Evolutionary conservation across 352 stramenopile genomes (phyloP).

Genomic region (Elongisporangium prolatum): DNA sequence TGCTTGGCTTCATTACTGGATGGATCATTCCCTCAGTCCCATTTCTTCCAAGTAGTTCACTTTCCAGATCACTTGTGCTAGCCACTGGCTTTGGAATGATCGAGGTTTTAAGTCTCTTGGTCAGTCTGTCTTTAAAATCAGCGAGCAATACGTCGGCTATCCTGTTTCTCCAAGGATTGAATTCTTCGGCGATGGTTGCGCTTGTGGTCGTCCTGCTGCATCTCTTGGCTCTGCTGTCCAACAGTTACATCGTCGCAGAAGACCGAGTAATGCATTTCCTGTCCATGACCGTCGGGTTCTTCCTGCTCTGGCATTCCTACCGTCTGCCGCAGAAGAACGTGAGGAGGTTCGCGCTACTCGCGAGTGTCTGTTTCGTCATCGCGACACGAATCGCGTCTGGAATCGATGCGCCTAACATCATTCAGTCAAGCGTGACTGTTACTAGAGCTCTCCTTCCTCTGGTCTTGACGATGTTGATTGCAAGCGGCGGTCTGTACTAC

Average conservation of each 20-base stretch:
- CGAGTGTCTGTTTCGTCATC: constrained; percentile 22
- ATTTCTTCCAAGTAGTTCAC: constrained; percentile 6
- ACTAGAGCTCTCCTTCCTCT: constrained; percentile 34
- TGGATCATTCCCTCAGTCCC: constrained; percentile 8
- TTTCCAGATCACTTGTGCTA: constrained; percentile 7
- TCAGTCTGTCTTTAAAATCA: neutral
- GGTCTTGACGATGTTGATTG: constrained; percentile 11
- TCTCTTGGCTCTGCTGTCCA: constrained; percentile 63
- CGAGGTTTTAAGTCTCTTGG: neutral
- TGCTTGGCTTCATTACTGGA: constrained; percentile 1
- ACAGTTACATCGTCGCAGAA: constrained; percentile 86
- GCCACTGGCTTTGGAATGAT: constrained; percentile 3
- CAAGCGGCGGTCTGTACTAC: neutral
- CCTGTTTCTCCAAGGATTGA: neutral
- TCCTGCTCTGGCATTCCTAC: constrained; percentile 29
- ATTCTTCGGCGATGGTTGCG: constrained; percentile 14
- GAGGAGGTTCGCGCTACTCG: neutral
- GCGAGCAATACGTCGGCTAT: constrained; percentile 7
- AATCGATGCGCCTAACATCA: constrained; percentile 65
- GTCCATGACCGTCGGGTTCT: constrained; percentile 41
- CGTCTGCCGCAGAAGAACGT: neutral
- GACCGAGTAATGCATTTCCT: constrained; percentile 68
- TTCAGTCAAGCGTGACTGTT: constrained; percentile 38
- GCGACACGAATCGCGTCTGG: constrained; percentile 36
- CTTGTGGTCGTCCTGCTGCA: constrained; percentile 55